Evolutionary conservation across 257 asterid genomes (phyloP), one percentile per base, ranked within the genome.

Genomic region (Capsicum chinense): DNA sequence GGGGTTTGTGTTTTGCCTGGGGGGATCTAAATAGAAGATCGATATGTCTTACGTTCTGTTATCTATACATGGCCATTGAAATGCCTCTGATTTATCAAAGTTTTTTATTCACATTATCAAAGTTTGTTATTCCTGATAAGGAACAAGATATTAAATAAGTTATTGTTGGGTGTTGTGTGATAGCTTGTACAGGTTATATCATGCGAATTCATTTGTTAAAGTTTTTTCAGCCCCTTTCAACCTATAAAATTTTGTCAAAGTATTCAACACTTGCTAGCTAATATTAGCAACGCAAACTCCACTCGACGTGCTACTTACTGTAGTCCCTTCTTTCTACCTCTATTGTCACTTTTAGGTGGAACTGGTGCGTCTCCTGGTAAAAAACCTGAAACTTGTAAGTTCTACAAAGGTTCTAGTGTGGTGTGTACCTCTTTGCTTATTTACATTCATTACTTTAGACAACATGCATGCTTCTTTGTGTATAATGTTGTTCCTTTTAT

Each of bases 361-460:
- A 87, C 92, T 79, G 99, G 99, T 16, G 98, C 94, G 84, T 98
- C 99, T 87, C 98, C 99, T 6, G 98, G 99, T 80, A 94, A 98
- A 79, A 90, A 90, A 88, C 99, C 98, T 21, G 95, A 93, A 91
- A 94, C 99, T 47, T 96, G 99, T 86, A 94, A 83, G 88, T 95
- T 92, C 19, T 96, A 98, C 85, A 92, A 87, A 89, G 99, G 99
- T 82, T 90, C 99, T 56, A 98, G 99, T 85, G 85, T 86, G 94
- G 99, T 93, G 86, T 88, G 92, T 86, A 80, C 80, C 85, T 81
- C 87, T 60, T 78, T 68, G 66, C 86, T 79, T 82, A 63, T 62
- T 83, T 88, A 7, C 19, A 74, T 7, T 21, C 42, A 48, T 84
- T 71, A 74, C 62, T 74, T 50, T 35, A 9, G n/a, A 62, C 19